Base-by-base conservation (phyloP, 768 basidiomycete species). In the Daedalea quercina region DNA sequence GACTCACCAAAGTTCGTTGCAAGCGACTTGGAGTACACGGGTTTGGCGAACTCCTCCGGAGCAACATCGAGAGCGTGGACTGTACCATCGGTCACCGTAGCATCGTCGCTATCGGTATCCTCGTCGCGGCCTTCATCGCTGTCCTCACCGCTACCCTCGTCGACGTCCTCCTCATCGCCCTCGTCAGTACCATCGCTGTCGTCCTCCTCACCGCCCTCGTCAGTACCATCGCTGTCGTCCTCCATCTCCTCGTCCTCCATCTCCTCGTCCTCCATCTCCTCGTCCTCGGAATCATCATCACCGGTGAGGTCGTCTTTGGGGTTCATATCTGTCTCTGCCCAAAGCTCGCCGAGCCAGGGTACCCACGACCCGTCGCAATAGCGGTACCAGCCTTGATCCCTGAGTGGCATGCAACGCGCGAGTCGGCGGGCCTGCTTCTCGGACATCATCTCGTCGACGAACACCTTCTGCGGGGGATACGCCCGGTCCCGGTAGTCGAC, bases 261-360 rank as follows among this genome's bases (percentile, higher is more conserved):
- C 53, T 12, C 33, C 17, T 51, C 53, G 35, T 40, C n/a, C 35
- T 42, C 58, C 19, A 31, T 43, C 24, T 19, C 52, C 35, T 55
- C 52, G 41, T 50, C 49, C 52, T 56, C 51, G 51, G 9, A 17
- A 35, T 8, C 34, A 17, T 35, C 34, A 8, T 35, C 34, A 17
- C 22, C 42, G 8, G 9, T 8, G 9, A 20, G 19, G 19, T 43
- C 9, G 19, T 43, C 9, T 43, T 43, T 19, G 9, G 15, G 42
- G 42, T 43, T 23, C 9, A 9, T 23, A 43, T 17, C 42, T 9
- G 42, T n/a, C 9, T 7, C 9, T 9, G 9, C 42, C 17, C 42
- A 43, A 17, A 43, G 42, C 9, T 43, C 42, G 19, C 42, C 42
- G 9, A 8, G 9, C 42, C 42, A 44, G 7, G 19, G 44, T 3